Evolutionary conservation across 495 filamentous ascomycete genomes (phyloP), one percentile per base, ranked within the genome.

Genomic region (Aspergillus wentii): DNA sequence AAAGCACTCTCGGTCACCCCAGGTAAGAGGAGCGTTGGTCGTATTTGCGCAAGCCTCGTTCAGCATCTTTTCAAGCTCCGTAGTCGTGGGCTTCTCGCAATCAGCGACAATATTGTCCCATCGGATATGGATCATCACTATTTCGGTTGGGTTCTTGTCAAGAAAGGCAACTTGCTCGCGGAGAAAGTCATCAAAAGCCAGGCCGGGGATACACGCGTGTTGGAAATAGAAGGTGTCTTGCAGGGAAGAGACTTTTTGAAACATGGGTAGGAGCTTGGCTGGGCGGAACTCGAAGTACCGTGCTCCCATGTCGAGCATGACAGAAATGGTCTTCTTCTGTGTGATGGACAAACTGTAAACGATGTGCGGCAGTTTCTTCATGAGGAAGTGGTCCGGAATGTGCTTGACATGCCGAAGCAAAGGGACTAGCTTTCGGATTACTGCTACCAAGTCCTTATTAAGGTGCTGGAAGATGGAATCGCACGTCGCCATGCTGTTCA

Each of bases 231-330:
- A 46, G 10, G 54, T 45, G 38, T 76, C 71, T 0, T 64, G 61
- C 11, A 74, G 52, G 4, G 61, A 54, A 6, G 47, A 46, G 5
- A 56, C 34, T 23, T 20, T 35, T 23, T 33, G 39, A 6, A 41
- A 19, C 4, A 28, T 17, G 3, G 44, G 50, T 41, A 73, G 68
- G 17, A 70, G 56, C 25, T 66, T 62, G 1, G 74, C 72, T 1
- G 74, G 73, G 6, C 74, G 63, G 37, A 75, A 75, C 54, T 76
- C 74, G 30, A 76, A 78, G 49, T 76, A 78, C 14, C 74, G 52
- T 1, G 71, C 69, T 6, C 74, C 73, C 26, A 76, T 60, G 23
- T 37, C 41, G 25, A 78, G 59, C 41, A 76, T 67, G 13, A 57
- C 46, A 18, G 56, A 45, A 3, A 76, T 52, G 23, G 41, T 46